Evolutionary conservation across 352 stramenopile species (phyloP).

Genomic region (Pythium periplocum): DNA sequence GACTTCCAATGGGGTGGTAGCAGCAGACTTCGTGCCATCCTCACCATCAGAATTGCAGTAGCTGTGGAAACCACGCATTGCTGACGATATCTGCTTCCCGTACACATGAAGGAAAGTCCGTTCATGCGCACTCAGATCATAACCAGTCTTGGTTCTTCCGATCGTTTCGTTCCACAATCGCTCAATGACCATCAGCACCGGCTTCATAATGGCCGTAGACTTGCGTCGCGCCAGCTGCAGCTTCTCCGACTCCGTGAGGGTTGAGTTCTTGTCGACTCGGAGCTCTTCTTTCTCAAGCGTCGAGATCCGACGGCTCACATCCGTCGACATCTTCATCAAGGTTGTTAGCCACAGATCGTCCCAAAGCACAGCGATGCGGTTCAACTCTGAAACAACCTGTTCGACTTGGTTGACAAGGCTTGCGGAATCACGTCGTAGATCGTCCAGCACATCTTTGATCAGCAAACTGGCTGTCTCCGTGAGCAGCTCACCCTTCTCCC

Average conservation of each 20-base stretch:
- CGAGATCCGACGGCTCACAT: constrained; percentile 56
- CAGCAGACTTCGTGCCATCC: neutral
- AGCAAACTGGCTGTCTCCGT: constrained; percentile 3
- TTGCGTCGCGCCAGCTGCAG: constrained; percentile 56
- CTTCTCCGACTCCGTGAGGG: constrained; percentile 60
- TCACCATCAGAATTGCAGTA: constrained; percentile 29
- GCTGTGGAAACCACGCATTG: neutral
- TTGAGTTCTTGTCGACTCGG: constrained; percentile 66
- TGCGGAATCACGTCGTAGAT: constrained; percentile 30
- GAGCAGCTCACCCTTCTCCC: constrained; percentile 4
- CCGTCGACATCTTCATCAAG: constrained; percentile 65
- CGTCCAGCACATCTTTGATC: constrained; percentile 35
- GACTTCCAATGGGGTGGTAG: constrained; percentile 18
- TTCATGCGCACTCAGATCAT: constrained; percentile 56
- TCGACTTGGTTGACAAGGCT: constrained; percentile 51
- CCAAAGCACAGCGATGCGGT: constrained; percentile 78
- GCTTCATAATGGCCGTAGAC: constrained; percentile 80
- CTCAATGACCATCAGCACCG: constrained; percentile 63
- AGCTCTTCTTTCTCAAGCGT: constrained; percentile 75
- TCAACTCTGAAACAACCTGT: constrained; percentile 63
- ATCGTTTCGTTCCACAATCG: constrained; percentile 62
- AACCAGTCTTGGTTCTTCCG: constrained; percentile 15
- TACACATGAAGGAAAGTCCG: constrained; percentile 68
- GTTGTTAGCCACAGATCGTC: constrained; percentile 75
- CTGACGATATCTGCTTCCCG: constrained; percentile 8